These are phyloP conservation scores for Rutstroemia sydowiana DNA, from an alignment of 2,329 filamentous ascomycete genomes.

Conservation along the genomic window DNA sequence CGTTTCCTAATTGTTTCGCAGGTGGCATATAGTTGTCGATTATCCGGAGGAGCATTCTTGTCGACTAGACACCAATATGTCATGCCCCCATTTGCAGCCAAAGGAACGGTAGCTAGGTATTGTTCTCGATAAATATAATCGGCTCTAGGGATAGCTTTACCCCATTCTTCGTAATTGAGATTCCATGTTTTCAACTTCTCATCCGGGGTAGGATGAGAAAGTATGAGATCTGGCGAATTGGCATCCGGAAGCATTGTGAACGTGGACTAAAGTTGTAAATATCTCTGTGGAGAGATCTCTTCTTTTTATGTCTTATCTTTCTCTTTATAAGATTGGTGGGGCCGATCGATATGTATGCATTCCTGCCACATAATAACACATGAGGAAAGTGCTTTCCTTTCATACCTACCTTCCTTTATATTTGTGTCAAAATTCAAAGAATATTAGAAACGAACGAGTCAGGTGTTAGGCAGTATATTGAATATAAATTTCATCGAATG, in stretches of 20 bases:
- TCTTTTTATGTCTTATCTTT: slow-evolving; percentile 1
- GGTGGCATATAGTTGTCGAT: slow-evolving; percentile 50
- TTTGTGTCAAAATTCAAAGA: no score
- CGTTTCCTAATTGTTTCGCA: slow-evolving; percentile 59
- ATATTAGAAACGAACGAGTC: no score
- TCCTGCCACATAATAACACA: background rate
- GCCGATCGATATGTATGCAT: background rate
- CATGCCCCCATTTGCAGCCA: slow-evolving; percentile 51
- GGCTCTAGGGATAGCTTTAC: slow-evolving; percentile 43
- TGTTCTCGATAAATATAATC: slow-evolving; percentile 54
- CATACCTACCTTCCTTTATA: no score
- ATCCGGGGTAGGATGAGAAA: slow-evolving; percentile 48
- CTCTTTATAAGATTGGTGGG: background rate
- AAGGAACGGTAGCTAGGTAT: slow-evolving; percentile 48
- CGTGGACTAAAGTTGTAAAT: slow-evolving; percentile 3
- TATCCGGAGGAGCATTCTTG: slow-evolving; percentile 30
- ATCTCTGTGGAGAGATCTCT: no score
- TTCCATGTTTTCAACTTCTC: slow-evolving; percentile 50
- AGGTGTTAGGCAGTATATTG: no score
- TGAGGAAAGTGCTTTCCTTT: background rate
- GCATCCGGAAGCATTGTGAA: slow-evolving; percentile 20
- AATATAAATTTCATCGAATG: no score
- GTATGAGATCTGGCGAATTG: slow-evolving; percentile 33
- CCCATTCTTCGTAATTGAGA: slow-evolving; percentile 51
- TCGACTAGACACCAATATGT: slow-evolving; percentile 56